Conservation (phyloP, 179 eudicot genomes). For the Silene coronaria region DNA sequence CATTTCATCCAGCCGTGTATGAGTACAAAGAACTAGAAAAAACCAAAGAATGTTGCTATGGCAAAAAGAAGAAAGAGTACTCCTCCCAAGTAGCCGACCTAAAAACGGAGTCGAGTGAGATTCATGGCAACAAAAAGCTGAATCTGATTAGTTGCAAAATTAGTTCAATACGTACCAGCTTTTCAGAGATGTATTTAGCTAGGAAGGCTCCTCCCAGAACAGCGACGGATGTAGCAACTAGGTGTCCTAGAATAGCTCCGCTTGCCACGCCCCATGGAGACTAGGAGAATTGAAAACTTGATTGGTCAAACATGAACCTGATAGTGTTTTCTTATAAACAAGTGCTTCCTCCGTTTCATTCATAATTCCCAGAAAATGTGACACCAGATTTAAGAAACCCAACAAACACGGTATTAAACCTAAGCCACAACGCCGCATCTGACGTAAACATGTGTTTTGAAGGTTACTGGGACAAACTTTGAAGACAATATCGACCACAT, state of each 20-base stretch:
- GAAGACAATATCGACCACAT: too few relatives aligned
- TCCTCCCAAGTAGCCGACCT: slow-evolving; percentile 86
- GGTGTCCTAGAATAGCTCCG: slow-evolving; percentile 86
- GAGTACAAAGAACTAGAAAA: slow-evolving; percentile 37
- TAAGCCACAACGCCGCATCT: neutral
- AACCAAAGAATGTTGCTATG: slow-evolving; percentile 79
- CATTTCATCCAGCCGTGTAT: neutral
- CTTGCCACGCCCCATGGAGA: slow-evolving; percentile 98
- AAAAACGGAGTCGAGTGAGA: slow-evolving; percentile 21
- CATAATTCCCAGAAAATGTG: neutral
- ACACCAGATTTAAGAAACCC: neutral
- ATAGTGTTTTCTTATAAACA: neutral
- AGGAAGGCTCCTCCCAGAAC: slow-evolving; percentile 85
- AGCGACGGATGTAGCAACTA: slow-evolving; percentile 71
- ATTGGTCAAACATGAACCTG: neutral
- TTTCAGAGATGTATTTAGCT: slow-evolving; percentile 86
- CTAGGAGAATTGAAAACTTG: slow-evolving; percentile 26
- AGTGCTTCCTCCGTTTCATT: neutral
- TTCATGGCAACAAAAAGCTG: neutral
- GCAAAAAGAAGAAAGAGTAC: slow-evolving; percentile 65
- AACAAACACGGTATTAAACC: neutral
- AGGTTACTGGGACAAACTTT: neutral
- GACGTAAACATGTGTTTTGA: neutral
- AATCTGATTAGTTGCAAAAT: neutral
- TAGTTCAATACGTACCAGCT: slow-evolving; percentile 45